Evolutionary conservation across 768 basidiomycete species (phyloP), one percentile per base, ranked within the genome.

Genomic region (Mrakia blollopis): DNA sequence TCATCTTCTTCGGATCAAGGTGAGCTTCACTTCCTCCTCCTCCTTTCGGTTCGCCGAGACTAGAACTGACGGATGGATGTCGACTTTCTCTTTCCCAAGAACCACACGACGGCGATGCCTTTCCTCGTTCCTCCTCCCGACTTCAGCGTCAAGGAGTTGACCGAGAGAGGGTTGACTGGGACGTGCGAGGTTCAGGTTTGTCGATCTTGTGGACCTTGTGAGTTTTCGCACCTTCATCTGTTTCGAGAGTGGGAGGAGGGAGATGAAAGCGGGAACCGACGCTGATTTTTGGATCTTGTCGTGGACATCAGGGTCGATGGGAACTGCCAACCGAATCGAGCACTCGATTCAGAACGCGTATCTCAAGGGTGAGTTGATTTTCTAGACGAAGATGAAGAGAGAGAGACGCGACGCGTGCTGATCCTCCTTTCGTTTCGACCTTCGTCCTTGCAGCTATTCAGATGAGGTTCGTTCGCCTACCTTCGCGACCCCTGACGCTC

Each of bases 151-250:
- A 87, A 88, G 9, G 93, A 98, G 79, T 86, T 99, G 9, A 85
- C 88, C 35, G 86, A 89, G 32, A 86, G 92, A 85, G 91, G 92
- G 47, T 86, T 99, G 57, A 93, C 92, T 0, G 97, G 97, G 11
- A 98, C 96, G 0, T 98, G 95, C 83, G 97, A 99, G 82, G 87
- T 97, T 82, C 97, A 99, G 82, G 93, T 99, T 79, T 96, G 94
- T 83, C 90, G 97, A 35, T 96, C 93, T 23, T 91, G 92, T 18
- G 94, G 94, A 2, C 92, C 93, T 1, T 99, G 97, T 72, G 28
- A 44, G 65, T 75, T 44, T 11, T 41, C 11, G 39, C 39, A 30
- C n/a, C 25, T 50, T 30, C 44, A 18, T 3, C 52, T 44, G 44
- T 13, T 61, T 35, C 32, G 18, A 21, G 47, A 50, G 47, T 10